These are phyloP conservation scores for Bjerkandera adusta DNA, from an alignment of 1,284 basidiomycete species.

Conservation along the genomic window DNA sequence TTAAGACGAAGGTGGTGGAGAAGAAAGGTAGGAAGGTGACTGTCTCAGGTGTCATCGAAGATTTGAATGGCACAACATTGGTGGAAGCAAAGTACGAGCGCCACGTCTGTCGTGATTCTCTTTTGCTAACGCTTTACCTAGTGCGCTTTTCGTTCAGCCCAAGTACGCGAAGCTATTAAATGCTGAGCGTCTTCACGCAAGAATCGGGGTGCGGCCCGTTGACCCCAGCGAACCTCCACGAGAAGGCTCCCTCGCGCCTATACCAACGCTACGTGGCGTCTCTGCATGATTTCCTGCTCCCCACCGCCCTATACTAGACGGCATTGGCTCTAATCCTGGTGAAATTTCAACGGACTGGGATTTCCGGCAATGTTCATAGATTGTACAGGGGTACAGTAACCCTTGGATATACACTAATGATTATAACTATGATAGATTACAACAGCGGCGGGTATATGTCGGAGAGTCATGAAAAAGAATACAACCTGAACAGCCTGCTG, in stretches of 20 bases:
- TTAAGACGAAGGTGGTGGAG: constrained; percentile 64
- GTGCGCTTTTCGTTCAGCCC: constrained; percentile 63
- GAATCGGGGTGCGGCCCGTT: constrained; percentile 28
- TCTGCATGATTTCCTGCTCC: no score
- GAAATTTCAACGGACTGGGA: no score
- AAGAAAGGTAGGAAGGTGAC: constrained; percentile 74
- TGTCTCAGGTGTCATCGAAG: constrained; percentile 75
- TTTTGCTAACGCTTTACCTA: constrained; percentile 21
- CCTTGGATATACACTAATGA: no score
- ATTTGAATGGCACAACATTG: constrained; percentile 73
- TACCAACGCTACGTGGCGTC: no score
- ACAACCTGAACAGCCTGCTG: no score
- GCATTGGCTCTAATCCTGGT: no score
- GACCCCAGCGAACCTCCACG: constrained; percentile 21
- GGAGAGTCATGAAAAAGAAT: no score
- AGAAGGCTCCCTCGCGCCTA: constrained; percentile 22
- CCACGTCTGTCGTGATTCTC: constrained; percentile 1
- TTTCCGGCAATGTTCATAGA: no score
- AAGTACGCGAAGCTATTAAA: constrained; percentile 57
- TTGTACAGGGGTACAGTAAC: no score
- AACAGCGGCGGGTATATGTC: no score
- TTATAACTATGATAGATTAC: no score
- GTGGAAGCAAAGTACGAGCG: constrained; percentile 73
- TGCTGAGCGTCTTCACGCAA: constrained; percentile 28
- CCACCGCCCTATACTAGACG: no score